Evolutionary conservation across 169 alveolate genomes (phyloP).

Genomic region (Eimeria praecox): DNA sequence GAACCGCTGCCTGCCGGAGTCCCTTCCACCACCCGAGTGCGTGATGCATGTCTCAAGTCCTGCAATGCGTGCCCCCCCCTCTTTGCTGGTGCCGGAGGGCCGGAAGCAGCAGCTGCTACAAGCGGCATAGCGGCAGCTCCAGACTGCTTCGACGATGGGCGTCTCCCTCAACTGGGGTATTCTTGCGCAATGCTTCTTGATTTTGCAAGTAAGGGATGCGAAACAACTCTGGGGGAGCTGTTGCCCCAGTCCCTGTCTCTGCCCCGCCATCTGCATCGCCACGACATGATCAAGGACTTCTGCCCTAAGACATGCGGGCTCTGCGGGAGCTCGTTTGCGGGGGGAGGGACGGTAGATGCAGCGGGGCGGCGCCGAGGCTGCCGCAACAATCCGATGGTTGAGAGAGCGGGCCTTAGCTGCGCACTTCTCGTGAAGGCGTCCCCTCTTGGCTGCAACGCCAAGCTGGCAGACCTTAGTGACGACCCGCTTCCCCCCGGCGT

Average conservation of each 20-base stretch:
- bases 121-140: slow-evolving; percentile 52
- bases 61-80: slow-evolving; percentile 73
- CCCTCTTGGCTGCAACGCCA: slow-evolving; percentile 81
- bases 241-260: slow-evolving; percentile 72
- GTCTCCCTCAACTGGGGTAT: slow-evolving; percentile 85
- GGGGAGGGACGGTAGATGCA: slow-evolving; percentile 36
- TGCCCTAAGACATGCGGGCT: slow-evolving; percentile 80
- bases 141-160: slow-evolving; percentile 84
- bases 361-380: slow-evolving; percentile 66
- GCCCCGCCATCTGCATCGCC: slow-evolving; percentile 67
- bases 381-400: slow-evolving; percentile 82
- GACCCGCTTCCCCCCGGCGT: slow-evolving; percentile 79
- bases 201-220: slow-evolving; percentile 74
- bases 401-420: slow-evolving; percentile 80
- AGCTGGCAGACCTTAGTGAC: slow-evolving; percentile 75
- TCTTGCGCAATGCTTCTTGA: slow-evolving; percentile 84
- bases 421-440: slow-evolving; percentile 81
- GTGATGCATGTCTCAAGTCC: slow-evolving; percentile 77
- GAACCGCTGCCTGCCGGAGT: slow-evolving; percentile 77
- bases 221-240: slow-evolving; percentile 72
- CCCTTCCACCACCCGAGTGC: slow-evolving; percentile 84
- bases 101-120: slow-evolving; percentile 9
- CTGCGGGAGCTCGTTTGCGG: slow-evolving; percentile 39
- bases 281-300: slow-evolving; percentile 70
- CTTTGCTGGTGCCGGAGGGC: background rate